Evolutionary conservation across 495 filamentous ascomycete species (phyloP), one percentile per base, ranked within the genome.

Genomic region (Aspergillus saccharolyticus): DNA sequence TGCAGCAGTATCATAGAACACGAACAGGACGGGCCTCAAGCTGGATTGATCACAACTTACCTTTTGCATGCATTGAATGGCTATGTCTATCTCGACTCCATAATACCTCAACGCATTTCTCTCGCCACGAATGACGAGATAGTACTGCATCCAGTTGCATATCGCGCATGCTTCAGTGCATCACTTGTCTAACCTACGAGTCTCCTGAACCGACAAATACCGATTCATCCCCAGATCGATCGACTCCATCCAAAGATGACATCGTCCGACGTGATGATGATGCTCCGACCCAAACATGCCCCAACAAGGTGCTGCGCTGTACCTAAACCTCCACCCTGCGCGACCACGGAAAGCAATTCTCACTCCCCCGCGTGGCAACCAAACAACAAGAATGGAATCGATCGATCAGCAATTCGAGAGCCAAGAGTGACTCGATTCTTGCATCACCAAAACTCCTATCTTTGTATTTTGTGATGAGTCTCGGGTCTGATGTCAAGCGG

Each of bases 401-500:
- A 39, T 39, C 33, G 12, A 15, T 15, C 33, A 39, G 33, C 33
- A n/a, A 53, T n/a, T 16, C 24, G 20, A 50, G n/a, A 15, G 14
- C 12, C 7, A 12, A 10, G 33, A 39, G 33, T 39, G 33, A 39
- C 14, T 39, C 14, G 33, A 39, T 12, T 39, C 33, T 39, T 39
- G 33, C 33, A 39, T 39, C 33, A 39, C 12, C 33, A 39, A 5
- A 12, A 5, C 33, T 5, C 12, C 33, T 9, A 12, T 39, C 33
- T 10, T 39, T 39, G 4, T 28, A 3, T 4, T 28, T 28, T 28
- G 25, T 28, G 25, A 28, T 28, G 25, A 28, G 25, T 28, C 25
- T 28, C 25, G 9, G 43, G 4, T 39, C 30, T 53, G 46, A 56
- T 47, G 53, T 60, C 58, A 60, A 53, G 21, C 19, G 6, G 18